Evolutionary conservation across 139 green algal species (phyloP).

Genomic region (Coelastrella sp.): DNA sequence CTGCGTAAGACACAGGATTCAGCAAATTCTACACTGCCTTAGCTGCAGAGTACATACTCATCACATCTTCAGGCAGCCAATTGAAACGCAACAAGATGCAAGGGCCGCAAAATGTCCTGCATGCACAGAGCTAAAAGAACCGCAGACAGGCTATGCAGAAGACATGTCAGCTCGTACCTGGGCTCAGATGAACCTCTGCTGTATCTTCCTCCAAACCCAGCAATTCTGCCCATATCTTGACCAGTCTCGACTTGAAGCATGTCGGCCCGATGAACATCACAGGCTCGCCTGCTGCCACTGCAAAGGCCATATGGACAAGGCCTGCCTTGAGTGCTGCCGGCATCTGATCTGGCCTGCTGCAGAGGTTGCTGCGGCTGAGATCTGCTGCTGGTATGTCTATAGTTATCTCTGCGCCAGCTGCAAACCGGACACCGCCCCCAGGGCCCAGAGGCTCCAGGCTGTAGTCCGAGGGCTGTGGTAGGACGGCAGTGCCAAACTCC

Average conservation of each 20-base stretch:
- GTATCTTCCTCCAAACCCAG: slow-evolving; percentile 29
- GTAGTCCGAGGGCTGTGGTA: slow-evolving; percentile 4
- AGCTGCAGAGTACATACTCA: too few relatives aligned
- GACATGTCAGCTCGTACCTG: slow-evolving; percentile 5
- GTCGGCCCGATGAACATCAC: slow-evolving; percentile 53
- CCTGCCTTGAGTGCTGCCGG: slow-evolving; percentile 25
- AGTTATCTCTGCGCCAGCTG: background rate
- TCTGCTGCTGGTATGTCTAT: slow-evolving; percentile 10
- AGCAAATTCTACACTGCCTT: too few relatives aligned
- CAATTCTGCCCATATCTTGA: slow-evolving; percentile 49
- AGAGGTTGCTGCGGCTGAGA: background rate
- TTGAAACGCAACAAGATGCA: too few relatives aligned
- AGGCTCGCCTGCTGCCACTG: slow-evolving; percentile 50
- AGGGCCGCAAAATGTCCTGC: background rate
- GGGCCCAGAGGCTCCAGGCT: background rate
- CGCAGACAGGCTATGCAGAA: background rate
- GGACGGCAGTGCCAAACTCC: background rate
- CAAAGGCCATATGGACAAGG: slow-evolving; percentile 53
- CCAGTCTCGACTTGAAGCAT: slow-evolving; percentile 52
- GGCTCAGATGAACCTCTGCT: slow-evolving; percentile 48
- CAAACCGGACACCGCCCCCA: background rate
- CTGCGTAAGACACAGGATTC: background rate
- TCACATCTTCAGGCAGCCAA: too few relatives aligned
- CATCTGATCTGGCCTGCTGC: background rate
- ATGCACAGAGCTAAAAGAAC: background rate